Evolutionary conservation across 2,329 filamentous ascomycete genomes (phyloP), one percentile per base, ranked within the genome.

Genomic region (Aspergillus pseudoglaucus): DNA sequence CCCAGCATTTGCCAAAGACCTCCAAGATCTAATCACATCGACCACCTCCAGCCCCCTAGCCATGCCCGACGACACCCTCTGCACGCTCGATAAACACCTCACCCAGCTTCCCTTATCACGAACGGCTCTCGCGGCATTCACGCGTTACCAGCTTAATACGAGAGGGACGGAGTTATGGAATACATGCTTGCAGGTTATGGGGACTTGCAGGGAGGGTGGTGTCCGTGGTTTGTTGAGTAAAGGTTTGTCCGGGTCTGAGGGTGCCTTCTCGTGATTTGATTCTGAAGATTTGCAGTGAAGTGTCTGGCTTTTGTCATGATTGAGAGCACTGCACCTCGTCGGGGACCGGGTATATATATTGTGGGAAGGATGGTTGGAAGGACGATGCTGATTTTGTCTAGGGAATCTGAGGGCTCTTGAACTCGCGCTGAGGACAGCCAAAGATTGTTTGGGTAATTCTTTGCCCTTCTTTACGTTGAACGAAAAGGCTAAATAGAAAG

Each of bases 221-320:
- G 43, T 52, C 9, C 43, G 18, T 14, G 32, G 30, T 18, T 32
- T 56, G 12, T n/a, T 56, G 33, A 55, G 51, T 49, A 55, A 53
- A 53, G 54, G 58, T 60, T 50, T 53, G 37, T 42, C 15, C 6
- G 38, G 9, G 42, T 18, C 20, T 33, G 20, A 7, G 30, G 15
- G 17, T 10, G 9, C 6, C 14, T 17, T 35, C 14, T 17, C 33
- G 4, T 39, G 18, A 39, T 22, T n/a, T 4, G 12, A 3, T 9
- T 46, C 9, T 46, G 41, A 15, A 10, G 40, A 18, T 35, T 51
- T 12, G n/a, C 67, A 62, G 66, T 77, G 4, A 75, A 77, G 35
- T 68, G 73, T 4, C 77, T 90, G 56, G 79, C 87, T 0, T 89
- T 88, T 58, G 68, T 84, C 12, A 66, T 91, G 47, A 71, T 95